Conservation (phyloP, 140 eudicot species). For the Cichorium intybus region DNA sequence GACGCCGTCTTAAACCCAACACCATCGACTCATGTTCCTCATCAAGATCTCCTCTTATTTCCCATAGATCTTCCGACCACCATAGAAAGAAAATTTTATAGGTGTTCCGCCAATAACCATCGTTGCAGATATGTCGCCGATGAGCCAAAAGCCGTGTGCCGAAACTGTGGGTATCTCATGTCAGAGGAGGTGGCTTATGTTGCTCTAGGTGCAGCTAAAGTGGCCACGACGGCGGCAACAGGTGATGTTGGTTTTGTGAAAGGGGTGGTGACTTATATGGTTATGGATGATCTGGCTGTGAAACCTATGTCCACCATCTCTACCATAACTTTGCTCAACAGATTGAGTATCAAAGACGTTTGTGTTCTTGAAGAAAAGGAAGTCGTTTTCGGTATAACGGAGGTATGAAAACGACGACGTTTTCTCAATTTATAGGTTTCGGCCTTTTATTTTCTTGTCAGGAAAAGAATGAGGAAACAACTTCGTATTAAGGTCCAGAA, state of each 20-base stretch:
- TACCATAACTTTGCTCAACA: conserved; percentile 29
- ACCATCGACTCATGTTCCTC: conserved; percentile 12
- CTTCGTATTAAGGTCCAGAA: no score
- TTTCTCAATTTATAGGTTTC: background rate
- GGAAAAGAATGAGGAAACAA: background rate
- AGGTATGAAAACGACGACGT: conserved; percentile 8
- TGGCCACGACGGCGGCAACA: background rate
- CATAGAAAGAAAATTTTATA: conserved; percentile 3
- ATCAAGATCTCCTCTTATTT: conserved; percentile 26
- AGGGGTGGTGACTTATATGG: conserved; percentile 40
- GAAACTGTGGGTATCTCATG: conserved; percentile 5
- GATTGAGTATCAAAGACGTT: conserved; percentile 31
- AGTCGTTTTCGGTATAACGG: conserved; percentile 28
- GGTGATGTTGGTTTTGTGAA: conserved; percentile 39
- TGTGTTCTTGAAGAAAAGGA: conserved; percentile 32
- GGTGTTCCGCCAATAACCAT: background rate
- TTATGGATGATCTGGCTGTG: conserved; percentile 37
- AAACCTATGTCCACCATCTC: conserved; percentile 44
- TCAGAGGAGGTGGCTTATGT: conserved; percentile 2
- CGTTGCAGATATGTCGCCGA: conserved; percentile 12
- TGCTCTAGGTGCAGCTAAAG: background rate
- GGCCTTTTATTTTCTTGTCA: background rate
- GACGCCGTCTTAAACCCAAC: conserved; percentile 33
- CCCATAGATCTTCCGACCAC: conserved; percentile 19
- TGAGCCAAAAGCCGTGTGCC: conserved; percentile 15